These are phyloP conservation scores for Aspergillaceae sp. DNA, from an alignment of 2,329 filamentous ascomycete species.

Conservation along the genomic window DNA sequence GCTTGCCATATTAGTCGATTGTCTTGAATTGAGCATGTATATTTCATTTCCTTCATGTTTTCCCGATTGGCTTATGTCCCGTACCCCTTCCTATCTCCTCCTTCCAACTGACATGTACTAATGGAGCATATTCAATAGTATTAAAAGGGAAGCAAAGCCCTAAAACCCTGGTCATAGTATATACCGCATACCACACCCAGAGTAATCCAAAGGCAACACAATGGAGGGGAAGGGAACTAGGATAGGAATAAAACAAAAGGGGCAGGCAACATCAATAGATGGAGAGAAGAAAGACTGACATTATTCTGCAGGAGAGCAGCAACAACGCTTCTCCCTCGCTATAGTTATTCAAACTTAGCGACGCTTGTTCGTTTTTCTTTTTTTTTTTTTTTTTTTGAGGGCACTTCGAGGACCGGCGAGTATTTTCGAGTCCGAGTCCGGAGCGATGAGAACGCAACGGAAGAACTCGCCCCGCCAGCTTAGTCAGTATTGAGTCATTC, in stretches of 20 bases:
- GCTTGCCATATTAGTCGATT: conserved; percentile 23
- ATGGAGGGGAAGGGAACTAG: too few species aligned
- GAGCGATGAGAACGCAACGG: conserved; percentile 31
- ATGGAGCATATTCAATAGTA: too few species aligned
- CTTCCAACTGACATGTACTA: too few species aligned
- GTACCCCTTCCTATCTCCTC: too few species aligned
- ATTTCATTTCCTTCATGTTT: background rate
- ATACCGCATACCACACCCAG: too few species aligned
- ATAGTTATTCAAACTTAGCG: too few species aligned
- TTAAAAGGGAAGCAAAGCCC: too few species aligned
- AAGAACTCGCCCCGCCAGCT: conserved; percentile 26
- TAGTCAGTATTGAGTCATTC: conserved; percentile 7
- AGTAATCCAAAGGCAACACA: too few species aligned
- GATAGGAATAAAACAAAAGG: background rate
- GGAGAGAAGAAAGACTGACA: conserved; percentile 3
- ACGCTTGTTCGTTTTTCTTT: background rate
- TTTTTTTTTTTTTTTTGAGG: conserved; percentile 3
- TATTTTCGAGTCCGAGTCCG: conserved; percentile 39
- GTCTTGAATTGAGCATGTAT: background rate
- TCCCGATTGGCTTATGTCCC: too few species aligned
- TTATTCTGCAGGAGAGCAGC: conserved; percentile 1
- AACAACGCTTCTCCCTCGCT: conserved; percentile 10
- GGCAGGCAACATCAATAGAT: background rate
- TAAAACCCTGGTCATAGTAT: too few species aligned
- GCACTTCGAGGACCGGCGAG: conserved; percentile 36